phyloP scores from a whole-genome alignment of 2,329 filamentous ascomycete genomes.

The Biscogniauxia marginata region DNA sequence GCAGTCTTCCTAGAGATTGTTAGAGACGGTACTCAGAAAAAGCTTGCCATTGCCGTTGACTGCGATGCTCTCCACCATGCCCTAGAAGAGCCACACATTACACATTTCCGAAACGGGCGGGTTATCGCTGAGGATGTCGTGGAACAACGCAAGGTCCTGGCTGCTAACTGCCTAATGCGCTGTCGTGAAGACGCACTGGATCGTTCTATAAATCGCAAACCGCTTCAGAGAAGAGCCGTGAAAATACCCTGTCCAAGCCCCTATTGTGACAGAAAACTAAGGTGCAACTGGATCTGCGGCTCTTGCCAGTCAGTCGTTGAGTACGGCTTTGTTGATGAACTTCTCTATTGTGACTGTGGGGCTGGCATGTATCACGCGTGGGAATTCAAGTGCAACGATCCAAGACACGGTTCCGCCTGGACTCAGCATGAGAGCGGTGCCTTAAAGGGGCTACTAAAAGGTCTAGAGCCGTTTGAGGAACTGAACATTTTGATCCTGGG shows the following conservation, averaged over 20 bases:
- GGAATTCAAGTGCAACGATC: constrained; percentile 3
- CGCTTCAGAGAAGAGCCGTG: not conserved
- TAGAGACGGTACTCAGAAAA: not conserved
- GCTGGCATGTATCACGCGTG: not conserved
- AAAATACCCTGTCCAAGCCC: constrained; percentile 1
- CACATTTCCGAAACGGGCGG: not conserved
- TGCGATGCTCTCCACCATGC: not conserved
- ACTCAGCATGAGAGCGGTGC: not conserved
- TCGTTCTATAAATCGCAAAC: not conserved
- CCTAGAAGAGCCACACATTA: not conserved
- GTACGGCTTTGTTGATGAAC: constrained; percentile 1
- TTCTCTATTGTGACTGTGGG: constrained; percentile 5
- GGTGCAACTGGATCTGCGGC: constrained; percentile 6
- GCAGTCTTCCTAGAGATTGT: not conserved
- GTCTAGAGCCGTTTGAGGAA: constrained; percentile 28
- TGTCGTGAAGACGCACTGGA: not conserved
- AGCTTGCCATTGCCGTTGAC: not conserved
- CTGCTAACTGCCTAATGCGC: not conserved
- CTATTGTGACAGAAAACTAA: not conserved
- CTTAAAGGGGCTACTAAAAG: constrained; percentile 1
- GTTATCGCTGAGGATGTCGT: not conserved
- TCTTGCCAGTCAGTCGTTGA: constrained; percentile 5
- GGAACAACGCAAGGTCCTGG: not conserved
- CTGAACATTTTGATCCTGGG: constrained; percentile 46
- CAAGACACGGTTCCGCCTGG: constrained; percentile 8